These are phyloP conservation scores for Babesia ovis DNA, from an alignment of 169 alveolate species.

Conservation along the genomic window DNA sequence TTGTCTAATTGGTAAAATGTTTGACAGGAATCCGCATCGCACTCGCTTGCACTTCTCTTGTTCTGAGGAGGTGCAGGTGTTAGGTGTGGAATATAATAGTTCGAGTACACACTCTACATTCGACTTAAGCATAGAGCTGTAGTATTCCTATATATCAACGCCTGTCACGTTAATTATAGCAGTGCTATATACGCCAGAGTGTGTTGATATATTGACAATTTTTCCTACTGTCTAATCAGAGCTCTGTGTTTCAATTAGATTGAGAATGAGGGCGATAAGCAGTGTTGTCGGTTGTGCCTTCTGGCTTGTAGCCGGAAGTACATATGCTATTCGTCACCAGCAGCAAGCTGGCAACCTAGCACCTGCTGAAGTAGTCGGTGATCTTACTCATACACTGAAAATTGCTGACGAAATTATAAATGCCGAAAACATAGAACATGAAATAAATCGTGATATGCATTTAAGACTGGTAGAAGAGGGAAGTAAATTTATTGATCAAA, in stretches of 20 bases:
- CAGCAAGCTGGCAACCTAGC: neutral
- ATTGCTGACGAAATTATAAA: neutral
- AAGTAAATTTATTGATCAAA: neutral
- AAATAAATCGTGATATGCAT: neutral
- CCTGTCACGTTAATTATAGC: neutral
- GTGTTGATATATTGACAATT: neutral
- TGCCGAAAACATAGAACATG: neutral
- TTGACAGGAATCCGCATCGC: neutral
- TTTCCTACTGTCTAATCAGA: neutral
- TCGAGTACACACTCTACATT: neutral
- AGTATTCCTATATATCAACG: neutral
- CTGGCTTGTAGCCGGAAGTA: neutral
- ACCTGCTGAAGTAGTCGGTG: slow-evolving; percentile 11
- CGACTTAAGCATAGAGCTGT: neutral
- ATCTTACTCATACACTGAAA: neutral
- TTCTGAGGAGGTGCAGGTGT: neutral
- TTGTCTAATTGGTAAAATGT: neutral
- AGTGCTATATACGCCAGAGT: slow-evolving; percentile 7
- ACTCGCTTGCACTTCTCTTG: neutral
- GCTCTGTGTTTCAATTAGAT: neutral
- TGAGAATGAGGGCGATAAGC: neutral
- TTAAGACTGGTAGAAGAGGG: neutral
- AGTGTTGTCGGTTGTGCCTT: neutral
- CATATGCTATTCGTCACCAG: slow-evolving; percentile 10
- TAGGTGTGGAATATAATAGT: neutral